Conservation (phyloP, 2,329 filamentous ascomycete genomes). For the Trichoderma sp. region DNA sequence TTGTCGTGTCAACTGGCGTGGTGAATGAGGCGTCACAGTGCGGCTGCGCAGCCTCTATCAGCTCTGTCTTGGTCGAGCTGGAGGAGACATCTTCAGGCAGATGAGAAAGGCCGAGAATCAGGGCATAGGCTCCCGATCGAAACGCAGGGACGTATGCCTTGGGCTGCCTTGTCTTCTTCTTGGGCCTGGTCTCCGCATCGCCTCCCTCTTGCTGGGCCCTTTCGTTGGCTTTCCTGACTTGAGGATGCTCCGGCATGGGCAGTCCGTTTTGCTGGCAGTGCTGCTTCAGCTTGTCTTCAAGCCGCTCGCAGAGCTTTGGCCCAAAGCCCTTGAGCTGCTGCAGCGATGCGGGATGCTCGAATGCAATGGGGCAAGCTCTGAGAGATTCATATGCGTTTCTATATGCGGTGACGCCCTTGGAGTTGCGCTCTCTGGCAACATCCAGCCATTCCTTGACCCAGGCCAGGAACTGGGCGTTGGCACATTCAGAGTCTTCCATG, state of each 20-base stretch:
- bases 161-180: constrained; percentile 60
- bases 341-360: constrained; percentile 72
- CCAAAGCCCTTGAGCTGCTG: constrained; percentile 74
- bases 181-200: constrained; percentile 41
- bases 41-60: constrained; percentile 70
- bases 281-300: constrained; percentile 61
- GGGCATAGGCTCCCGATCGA: constrained; percentile 73
- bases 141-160: constrained; percentile 72
- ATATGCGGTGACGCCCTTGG: constrained; percentile 71
- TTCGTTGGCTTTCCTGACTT: constrained; percentile 44
- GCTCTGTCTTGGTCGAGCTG: constrained; percentile 66
- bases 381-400: constrained; percentile 76
- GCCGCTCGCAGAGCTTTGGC: constrained; percentile 67
- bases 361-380: constrained; percentile 70
- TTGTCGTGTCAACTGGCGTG: constrained; percentile 64
- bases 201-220: constrained; percentile 39
- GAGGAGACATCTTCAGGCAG: constrained; percentile 53
- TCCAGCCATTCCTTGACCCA: constrained; percentile 82
- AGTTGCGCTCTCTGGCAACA: constrained; percentile 65
- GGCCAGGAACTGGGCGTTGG: constrained; percentile 69
- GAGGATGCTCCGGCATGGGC: constrained; percentile 64
- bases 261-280: constrained; percentile 68
- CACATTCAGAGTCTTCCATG: constrained; percentile 47
- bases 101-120: constrained; percentile 67
- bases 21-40: constrained; percentile 75